Evolutionary conservation across 371 early-diverging fungal genomes (phyloP).

Genomic region (Mucor racemosus): DNA sequence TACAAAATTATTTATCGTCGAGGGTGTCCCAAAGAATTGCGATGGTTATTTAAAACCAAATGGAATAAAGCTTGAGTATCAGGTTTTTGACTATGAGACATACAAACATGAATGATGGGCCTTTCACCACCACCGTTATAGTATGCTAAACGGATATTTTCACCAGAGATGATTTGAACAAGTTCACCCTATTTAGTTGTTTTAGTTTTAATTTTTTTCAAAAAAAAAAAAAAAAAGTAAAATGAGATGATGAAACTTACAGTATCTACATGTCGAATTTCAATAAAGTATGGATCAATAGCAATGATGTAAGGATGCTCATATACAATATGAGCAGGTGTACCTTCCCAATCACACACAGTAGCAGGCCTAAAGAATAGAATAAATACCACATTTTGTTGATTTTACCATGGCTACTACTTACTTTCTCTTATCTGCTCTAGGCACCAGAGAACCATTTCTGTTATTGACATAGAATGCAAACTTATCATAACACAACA

Average conservation of each 20-base stretch:
- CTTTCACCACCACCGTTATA: slow-evolving; percentile 46
- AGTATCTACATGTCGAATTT: slow-evolving; percentile 85
- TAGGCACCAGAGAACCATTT: slow-evolving; percentile 48
- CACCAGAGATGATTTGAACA: slow-evolving; percentile 55
- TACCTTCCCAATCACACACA: slow-evolving; percentile 63
- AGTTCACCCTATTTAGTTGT: slow-evolving; percentile 40
- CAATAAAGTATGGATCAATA: slow-evolving; percentile 86
- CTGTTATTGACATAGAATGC: slow-evolving; percentile 90
- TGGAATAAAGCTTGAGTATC: slow-evolving; percentile 53
- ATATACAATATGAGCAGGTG: slow-evolving; percentile 69
- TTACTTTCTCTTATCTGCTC: slow-evolving; percentile 42
- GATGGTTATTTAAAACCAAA: slow-evolving; percentile 29
- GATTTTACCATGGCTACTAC: background rate
- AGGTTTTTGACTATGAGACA: slow-evolving; percentile 51
- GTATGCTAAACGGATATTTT: slow-evolving; percentile 53
- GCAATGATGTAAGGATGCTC: slow-evolving; percentile 89
- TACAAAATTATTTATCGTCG: slow-evolving; percentile 9
- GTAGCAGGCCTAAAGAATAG: slow-evolving; percentile 31
- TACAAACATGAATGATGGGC: slow-evolving; percentile 52
- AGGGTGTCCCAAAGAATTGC: slow-evolving; percentile 19
- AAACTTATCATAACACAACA: slow-evolving; percentile 93
- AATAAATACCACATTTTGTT: background rate
- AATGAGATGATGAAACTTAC: slow-evolving; percentile 38
- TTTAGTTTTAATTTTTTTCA: background rate
- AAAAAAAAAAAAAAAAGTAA: background rate